Conservation (phyloP, 164 flowering plant species). For the Piper longum region DNA sequence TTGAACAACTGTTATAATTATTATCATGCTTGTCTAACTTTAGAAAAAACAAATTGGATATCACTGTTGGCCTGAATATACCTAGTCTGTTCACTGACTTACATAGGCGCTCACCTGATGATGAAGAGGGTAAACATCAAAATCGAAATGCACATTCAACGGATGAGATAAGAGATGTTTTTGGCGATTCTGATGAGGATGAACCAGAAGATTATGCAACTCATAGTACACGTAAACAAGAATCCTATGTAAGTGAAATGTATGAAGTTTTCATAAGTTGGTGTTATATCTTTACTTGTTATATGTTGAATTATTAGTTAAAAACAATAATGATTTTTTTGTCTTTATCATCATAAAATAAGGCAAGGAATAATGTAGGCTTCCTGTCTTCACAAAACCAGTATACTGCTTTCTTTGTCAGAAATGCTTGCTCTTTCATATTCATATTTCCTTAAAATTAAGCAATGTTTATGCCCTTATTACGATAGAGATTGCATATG, state of each 20-base stretch:
- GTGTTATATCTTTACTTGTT: background rate
- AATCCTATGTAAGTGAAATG: slow-evolving; percentile 36
- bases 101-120: slow-evolving; percentile 33
- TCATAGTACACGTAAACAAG: slow-evolving; percentile 48
- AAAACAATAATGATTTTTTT: no score
- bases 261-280: background rate
- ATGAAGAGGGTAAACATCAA: slow-evolving; percentile 54
- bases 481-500: slow-evolving; percentile 45
- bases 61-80: no score
- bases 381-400: no score
- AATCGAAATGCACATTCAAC: slow-evolving; percentile 38
- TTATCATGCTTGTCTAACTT: no score
- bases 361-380: no score
- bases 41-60: no score
- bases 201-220: slow-evolving; percentile 53
- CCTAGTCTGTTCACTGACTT: background rate
- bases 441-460: background rate
- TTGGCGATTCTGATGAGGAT: slow-evolving; percentile 98
- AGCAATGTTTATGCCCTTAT: background rate
- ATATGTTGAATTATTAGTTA: background rate
- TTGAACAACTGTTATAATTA: no score
- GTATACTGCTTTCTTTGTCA: no score
- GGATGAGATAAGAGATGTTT: slow-evolving; percentile 85
- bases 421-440: no score
- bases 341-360: no score